Conservation (phyloP, 2,329 filamentous ascomycete genomes). For the Rhynchosporium secalis region DNA sequence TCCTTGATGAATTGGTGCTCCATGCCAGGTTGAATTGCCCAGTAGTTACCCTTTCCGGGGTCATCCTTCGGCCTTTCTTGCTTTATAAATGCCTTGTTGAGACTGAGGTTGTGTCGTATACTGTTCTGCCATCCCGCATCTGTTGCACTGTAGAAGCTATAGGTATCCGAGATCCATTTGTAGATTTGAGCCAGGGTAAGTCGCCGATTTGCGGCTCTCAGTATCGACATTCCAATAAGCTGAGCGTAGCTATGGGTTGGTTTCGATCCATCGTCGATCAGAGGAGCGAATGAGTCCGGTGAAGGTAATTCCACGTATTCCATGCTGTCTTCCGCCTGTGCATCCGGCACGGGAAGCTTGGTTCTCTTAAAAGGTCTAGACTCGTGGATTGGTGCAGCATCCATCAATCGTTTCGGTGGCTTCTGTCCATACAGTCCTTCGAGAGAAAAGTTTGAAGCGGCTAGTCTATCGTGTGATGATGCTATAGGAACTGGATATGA, state of each 20-base stretch:
- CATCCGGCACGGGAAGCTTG: slow-evolving; percentile 52
- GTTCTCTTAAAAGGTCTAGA: slow-evolving; percentile 66
- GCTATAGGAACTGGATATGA: slow-evolving; percentile 50
- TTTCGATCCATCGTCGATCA: slow-evolving; percentile 85
- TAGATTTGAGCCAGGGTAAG: slow-evolving; percentile 95
- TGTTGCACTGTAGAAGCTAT: slow-evolving; percentile 78
- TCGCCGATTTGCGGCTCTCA: slow-evolving; percentile 78
- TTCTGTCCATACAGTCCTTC: slow-evolving; percentile 55
- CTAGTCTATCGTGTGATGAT: slow-evolving; percentile 34
- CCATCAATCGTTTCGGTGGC: slow-evolving; percentile 64
- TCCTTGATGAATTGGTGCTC: slow-evolving; percentile 89
- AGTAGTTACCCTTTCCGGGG: slow-evolving; percentile 96
- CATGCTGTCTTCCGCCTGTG: slow-evolving; percentile 44
- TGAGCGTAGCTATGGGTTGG: slow-evolving; percentile 91
- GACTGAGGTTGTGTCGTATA: slow-evolving; percentile 94
- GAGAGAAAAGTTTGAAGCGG: slow-evolving; percentile 48
- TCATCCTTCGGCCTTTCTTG: slow-evolving; percentile 95
- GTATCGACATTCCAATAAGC: slow-evolving; percentile 94
- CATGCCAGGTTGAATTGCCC: slow-evolving; percentile 87
- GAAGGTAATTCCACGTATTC: slow-evolving; percentile 40
- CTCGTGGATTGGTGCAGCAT: slow-evolving; percentile 73
- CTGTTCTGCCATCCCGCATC: slow-evolving; percentile 98
- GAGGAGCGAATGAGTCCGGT: slow-evolving; percentile 67
- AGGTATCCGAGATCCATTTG: slow-evolving; percentile 98
- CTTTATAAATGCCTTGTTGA: slow-evolving; percentile 96